Evolutionary conservation across 2,329 filamentous ascomycete genomes (phyloP).

Genomic region (Cercospora sojina): DNA sequence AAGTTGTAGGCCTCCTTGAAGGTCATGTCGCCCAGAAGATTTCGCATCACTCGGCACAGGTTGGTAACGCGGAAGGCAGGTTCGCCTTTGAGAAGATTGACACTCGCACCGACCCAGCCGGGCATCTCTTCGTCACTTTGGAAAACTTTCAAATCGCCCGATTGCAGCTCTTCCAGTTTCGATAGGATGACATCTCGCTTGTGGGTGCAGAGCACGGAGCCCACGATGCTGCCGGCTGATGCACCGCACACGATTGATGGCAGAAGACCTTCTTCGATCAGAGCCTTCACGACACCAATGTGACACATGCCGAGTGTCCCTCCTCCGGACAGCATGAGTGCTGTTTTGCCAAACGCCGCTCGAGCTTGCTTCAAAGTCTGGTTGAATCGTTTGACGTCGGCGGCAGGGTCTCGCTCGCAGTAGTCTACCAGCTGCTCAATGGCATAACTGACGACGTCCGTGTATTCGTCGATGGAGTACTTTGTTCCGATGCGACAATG

Average conservation of each 20-base stretch:
- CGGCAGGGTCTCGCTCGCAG: slow-evolving; percentile 21
- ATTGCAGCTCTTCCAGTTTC: slow-evolving; percentile 25
- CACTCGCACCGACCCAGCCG: slow-evolving; percentile 22
- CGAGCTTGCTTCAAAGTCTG: slow-evolving; percentile 24
- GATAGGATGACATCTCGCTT: slow-evolving; percentile 21
- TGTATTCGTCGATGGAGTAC: slow-evolving; percentile 28
- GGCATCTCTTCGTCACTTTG: slow-evolving; percentile 25
- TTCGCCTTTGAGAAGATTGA: slow-evolving; percentile 26
- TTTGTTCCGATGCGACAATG: slow-evolving; percentile 27
- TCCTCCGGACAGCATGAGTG: slow-evolving; percentile 29
- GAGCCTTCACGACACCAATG: slow-evolving; percentile 28
- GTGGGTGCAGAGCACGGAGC: slow-evolving; percentile 28
- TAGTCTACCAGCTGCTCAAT: slow-evolving; percentile 24
- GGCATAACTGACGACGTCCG: slow-evolving; percentile 29
- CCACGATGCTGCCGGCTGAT: slow-evolving; percentile 30
- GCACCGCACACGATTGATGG: slow-evolving; percentile 29
- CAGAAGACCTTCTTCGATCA: slow-evolving; percentile 22
- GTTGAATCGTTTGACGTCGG: slow-evolving; percentile 19
- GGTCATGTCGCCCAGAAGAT: slow-evolving; percentile 80
- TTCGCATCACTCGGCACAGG: slow-evolving; percentile 76
- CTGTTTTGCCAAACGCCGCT: slow-evolving; percentile 27
- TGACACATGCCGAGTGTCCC: slow-evolving; percentile 31
- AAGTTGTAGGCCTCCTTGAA: slow-evolving; percentile 96
- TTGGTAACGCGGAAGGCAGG: slow-evolving; percentile 66
- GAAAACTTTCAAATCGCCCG: slow-evolving; percentile 27